Base-by-base conservation (phyloP, 208 protist genomes). In the Hexamita inflata region DNA sequence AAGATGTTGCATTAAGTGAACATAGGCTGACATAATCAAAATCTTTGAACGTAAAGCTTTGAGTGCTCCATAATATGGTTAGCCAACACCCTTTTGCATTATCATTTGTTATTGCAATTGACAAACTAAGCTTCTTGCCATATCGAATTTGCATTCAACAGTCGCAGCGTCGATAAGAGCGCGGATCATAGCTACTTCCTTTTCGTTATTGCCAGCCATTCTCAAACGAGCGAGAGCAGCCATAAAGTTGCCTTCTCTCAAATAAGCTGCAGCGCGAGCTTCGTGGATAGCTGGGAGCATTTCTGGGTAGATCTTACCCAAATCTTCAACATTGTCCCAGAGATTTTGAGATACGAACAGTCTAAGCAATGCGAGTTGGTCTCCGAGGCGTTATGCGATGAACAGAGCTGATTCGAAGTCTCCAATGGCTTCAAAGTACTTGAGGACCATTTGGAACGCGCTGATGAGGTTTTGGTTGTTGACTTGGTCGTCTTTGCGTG, bases 201-300 rank as follows among this genome's bases (percentile, higher is more conserved):
- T 40, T 9, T 38, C 38, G 9, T 7, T n/a, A 38, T 70, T 70
- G 4, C 64, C 64, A 19, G 64, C n/a, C 38, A 70, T 30, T n/a
- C 35, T n/a, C 11, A 70, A n/a, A 4, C 64, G 26, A 7, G 11
- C 38, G 19, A 70, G 40, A 9, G 64, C 64, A 7, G 11, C 64
- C n/a, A 70, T 70, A 38, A 70, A 70, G 34, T 34, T 7, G 30
- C 64, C 64, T n/a, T 70, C 64, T 34, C n/a, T n/a, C 32, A 70
- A 34, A 2, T 45, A n/a, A 7, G 7, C 9, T 15, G 9, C 15
- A 7, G 64, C 64, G 28, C 38, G n/a, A 4, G 64, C 64, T 34
- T 70, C 64, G 38, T 70, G 32, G 38, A 70, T n/a, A 2, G 64
- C 26, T 2, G 32, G 4, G 28, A 15, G 4, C 40, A 70, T 40